Percentiles rank a stretch among this genome's conserved stretches.
These are phyloP conservation scores for Begonia peltatifolia DNA, from an alignment of 306 rosid genomes.

Conservation along the genomic window DNA sequence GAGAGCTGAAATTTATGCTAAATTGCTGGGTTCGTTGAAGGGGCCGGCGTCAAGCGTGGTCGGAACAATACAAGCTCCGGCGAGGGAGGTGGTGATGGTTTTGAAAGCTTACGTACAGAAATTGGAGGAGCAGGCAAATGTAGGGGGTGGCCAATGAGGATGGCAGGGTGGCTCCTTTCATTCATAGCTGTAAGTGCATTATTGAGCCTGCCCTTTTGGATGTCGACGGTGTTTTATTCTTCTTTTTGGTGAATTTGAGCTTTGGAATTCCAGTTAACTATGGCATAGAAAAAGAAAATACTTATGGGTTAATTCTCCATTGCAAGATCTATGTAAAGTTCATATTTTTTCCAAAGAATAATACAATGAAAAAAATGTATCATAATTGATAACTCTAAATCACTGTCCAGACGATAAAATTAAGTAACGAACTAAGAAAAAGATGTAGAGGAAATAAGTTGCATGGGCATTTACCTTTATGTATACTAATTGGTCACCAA, in stretches of 20 bases:
- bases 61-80: slow-evolving; percentile 72
- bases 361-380: too few species aligned
- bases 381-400: too few species aligned
- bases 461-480: too few species aligned
- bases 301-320: neutral
- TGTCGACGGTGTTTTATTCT: slow-evolving; percentile 11
- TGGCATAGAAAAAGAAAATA: neutral
- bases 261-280: neutral
- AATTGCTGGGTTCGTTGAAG: slow-evolving; percentile 50
- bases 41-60: slow-evolving; percentile 59
- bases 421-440: too few species aligned
- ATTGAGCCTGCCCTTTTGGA: slow-evolving; percentile 10
- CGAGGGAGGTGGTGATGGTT: slow-evolving; percentile 59
- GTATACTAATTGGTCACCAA: too few species aligned
- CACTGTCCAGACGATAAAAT: too few species aligned
- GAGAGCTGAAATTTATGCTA: slow-evolving; percentile 67
- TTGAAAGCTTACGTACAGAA: slow-evolving; percentile 67
- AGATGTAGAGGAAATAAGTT: too few species aligned
- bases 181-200: slow-evolving; percentile 4
- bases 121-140: slow-evolving; percentile 42
- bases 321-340: slow-evolving; percentile 13
- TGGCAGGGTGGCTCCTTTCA: neutral
- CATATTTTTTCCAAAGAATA: neutral
- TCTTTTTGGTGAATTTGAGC: slow-evolving; percentile 2
- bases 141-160: neutral